A percentile compares a stretch with the other conserved stretches of the same genome.
phyloP scores from a whole-genome alignment of 1,139 yeast species.

The Yamadazyma atlantica region DNA sequence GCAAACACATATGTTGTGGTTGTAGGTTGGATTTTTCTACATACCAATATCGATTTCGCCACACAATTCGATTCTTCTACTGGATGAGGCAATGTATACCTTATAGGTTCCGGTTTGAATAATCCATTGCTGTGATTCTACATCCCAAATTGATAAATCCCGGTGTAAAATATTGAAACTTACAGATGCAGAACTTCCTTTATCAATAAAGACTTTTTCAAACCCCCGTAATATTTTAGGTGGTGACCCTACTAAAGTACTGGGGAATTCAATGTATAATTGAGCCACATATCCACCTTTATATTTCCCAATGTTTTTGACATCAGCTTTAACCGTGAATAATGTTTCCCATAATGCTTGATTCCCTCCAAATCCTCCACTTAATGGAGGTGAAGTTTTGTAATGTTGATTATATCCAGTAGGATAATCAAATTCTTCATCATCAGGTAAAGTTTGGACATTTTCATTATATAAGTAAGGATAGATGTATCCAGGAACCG shows the following conservation, averaged over 20 bases:
- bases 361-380: constrained; percentile 59
- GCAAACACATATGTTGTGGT: not conserved
- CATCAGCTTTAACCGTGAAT: constrained; percentile 48
- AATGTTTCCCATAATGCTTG: constrained; percentile 46
- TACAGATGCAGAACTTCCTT: constrained; percentile 40
- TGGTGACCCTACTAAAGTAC: constrained; percentile 42
- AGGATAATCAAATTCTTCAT: constrained; percentile 49
- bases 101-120: constrained; percentile 59
- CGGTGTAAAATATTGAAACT: constrained; percentile 50
- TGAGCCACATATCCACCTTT: constrained; percentile 58
- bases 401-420: constrained; percentile 48
- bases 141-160: constrained; percentile 63
- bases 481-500: constrained; percentile 53
- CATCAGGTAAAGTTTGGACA: constrained; percentile 39
- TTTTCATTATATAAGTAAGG: constrained; percentile 51
- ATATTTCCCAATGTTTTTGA: constrained; percentile 50
- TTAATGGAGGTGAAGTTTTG: constrained; percentile 36
- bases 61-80: constrained; percentile 50
- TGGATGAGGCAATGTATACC: constrained; percentile 52
- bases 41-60: constrained; percentile 47
- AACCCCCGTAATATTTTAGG: constrained; percentile 58
- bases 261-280: constrained; percentile 57
- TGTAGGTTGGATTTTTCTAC: constrained; percentile 8
- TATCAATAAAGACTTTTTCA: constrained; percentile 52
- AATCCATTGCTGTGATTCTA: constrained; percentile 58